phyloP scores from a whole-genome alignment of 1,139 yeast genomes.

The Suhomyces panamericanus region DNA sequence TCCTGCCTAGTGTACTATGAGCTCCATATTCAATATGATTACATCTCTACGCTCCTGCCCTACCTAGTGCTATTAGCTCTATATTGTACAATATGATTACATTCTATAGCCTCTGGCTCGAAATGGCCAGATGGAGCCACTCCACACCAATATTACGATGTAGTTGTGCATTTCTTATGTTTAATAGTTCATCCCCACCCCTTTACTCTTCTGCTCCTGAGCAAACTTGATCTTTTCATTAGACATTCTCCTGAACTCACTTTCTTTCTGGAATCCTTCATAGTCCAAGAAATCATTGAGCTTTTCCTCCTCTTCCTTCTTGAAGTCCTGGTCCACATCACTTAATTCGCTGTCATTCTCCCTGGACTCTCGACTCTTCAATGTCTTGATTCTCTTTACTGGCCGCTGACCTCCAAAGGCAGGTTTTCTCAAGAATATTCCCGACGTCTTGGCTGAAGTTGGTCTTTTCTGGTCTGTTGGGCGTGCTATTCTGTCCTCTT shows the following conservation, averaged over 20 bases:
- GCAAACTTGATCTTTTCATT: slow-evolving; percentile 11
- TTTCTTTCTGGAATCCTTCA: slow-evolving; percentile 15
- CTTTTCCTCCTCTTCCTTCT: slow-evolving; percentile 19
- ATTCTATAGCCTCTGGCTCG: neutral
- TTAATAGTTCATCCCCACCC: slow-evolving; percentile 15
- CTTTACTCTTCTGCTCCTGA: slow-evolving; percentile 11
- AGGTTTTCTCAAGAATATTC: slow-evolving; percentile 6
- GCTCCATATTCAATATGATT: no score
- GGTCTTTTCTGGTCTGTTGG: neutral
- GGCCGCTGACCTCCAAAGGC: slow-evolving; percentile 2
- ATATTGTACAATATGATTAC: neutral
- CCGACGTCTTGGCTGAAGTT: slow-evolving; percentile 3
- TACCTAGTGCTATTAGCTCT: neutral
- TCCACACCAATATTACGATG: neutral
- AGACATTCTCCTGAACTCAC: slow-evolving; percentile 13
- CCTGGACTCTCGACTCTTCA: slow-evolving; percentile 7
- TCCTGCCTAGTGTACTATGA: no score
- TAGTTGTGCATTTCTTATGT: neutral
- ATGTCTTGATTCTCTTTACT: slow-evolving; percentile 6
- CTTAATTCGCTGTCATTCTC: slow-evolving; percentile 26
- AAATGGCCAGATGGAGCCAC: neutral
- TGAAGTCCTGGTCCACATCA: slow-evolving; percentile 23
- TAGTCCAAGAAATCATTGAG: slow-evolving; percentile 16
- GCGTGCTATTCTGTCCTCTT: neutral
- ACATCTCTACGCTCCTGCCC: no score